phyloP scores from a whole-genome alignment of 2,329 filamentous ascomycete species.

The Apiospora rasikravindrae region DNA sequence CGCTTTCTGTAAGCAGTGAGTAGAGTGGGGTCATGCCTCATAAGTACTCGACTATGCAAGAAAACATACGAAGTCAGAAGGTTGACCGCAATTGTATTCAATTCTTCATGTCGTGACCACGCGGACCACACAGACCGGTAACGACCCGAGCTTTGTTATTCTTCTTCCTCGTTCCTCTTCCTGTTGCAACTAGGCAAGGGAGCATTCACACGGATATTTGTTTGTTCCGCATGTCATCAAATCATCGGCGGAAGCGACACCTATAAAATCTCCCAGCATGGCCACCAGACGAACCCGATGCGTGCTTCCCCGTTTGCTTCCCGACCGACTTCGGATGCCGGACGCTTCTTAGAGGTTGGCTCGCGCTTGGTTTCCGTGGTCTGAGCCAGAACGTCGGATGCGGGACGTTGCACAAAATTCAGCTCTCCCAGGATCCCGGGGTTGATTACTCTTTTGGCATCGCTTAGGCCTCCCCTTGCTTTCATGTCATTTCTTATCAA shows the following conservation, averaged over 20 bases:
- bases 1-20: not conserved
- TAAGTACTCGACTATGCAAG: not conserved
- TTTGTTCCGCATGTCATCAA: not conserved
- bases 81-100: not conserved
- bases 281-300: not conserved
- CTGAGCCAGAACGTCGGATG: not conserved
- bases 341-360: not conserved
- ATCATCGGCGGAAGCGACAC: not conserved
- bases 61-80: not conserved
- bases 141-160: not conserved
- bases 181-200: not conserved
- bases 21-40: too few species aligned
- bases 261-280: not conserved
- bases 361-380: not conserved
- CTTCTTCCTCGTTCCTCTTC: not conserved
- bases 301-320: not conserved
- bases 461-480: not conserved
- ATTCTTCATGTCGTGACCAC: not conserved
- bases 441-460: not conserved
- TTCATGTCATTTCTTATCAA: not conserved
- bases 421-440: not conserved
- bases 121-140: not conserved
- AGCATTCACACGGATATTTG: not conserved
- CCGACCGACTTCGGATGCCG: not conserved
- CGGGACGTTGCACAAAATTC: not conserved